Conservation (phyloP, 257 asterid species). For the Nicotiana paniculata region DNA sequence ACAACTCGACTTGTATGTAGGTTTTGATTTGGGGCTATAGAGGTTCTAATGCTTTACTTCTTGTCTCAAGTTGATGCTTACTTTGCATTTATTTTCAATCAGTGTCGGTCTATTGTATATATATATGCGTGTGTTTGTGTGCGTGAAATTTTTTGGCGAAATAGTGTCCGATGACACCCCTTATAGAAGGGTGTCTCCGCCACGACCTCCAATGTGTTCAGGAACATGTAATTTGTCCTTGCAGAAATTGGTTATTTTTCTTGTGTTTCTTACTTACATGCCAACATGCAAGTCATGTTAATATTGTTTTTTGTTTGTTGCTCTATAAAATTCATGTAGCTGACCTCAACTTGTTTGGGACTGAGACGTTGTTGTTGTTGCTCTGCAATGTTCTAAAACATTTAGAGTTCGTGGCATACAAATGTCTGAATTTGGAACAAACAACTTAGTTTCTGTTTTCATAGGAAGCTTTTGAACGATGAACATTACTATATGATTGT, state of each 20-base stretch:
- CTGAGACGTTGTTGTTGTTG: background rate
- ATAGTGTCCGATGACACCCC: background rate
- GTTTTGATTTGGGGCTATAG: background rate
- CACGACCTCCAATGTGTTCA: too few relatives aligned
- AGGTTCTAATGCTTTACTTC: background rate
- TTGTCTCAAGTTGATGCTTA: background rate
- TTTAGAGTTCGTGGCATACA: background rate
- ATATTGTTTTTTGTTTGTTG: background rate
- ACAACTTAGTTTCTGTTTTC: background rate
- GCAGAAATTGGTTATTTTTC: background rate
- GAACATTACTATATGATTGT: background rate
- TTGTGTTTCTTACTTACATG: background rate
- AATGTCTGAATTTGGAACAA: background rate
- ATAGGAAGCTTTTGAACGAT: background rate
- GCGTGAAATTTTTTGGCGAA: background rate
- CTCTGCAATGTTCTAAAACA: background rate
- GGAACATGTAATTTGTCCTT: background rate
- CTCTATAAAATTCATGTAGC: too few relatives aligned
- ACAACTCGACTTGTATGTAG: background rate
- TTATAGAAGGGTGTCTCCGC: too few relatives aligned
- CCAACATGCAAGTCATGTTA: background rate
- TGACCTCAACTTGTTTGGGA: too few relatives aligned
- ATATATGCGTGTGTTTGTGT: background rate
- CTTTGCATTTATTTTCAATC: background rate
- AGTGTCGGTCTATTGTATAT: background rate